Evolutionary conservation across 2,329 filamentous ascomycete genomes (phyloP), one percentile per base, ranked within the genome.

Genomic region (Teratosphaeria zuluensis): DNA sequence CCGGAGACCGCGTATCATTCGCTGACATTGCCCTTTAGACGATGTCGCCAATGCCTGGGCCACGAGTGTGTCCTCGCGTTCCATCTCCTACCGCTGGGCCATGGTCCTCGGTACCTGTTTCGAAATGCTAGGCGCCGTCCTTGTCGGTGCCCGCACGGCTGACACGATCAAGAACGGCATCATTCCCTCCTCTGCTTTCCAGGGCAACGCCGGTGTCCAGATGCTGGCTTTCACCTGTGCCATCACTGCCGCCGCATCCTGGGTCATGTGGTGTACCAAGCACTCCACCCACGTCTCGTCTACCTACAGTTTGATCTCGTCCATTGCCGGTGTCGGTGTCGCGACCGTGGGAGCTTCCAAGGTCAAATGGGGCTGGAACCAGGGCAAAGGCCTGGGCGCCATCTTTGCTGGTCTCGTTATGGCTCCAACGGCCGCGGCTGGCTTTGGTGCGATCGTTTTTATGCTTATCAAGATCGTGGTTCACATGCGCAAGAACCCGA

Each of bases 81-180:
- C 78, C 35, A 72, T 82, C 64, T 77, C 77, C 42, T 80, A 81
- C 76, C 72, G 74, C 38, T 77, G 80, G 65, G 80, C 65, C 42
- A 79, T 79, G 62, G 66, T 81, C 28, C 68, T 82, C 21, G 75
- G 78, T 56, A 72, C 76, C 30, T 63, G 76, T 59, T 81, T 79
- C 19, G 80, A 82, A 64, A 77, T 82, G 63, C 68, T 79, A 12
- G 80, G 80, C 58, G 80, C 79, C n/a, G 75, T 81, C 7, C 77
- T 75, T 3, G 62, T 54, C 48, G 80, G 80, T 55, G 70, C 76
- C 19, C 77, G 82, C 59, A 82, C 84, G 3, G 80, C 83, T 30
- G 80, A 81, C 58, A 85, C 83, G 9, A 85, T 85, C 69, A 79
- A 81, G 61, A 85, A 81, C 65, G 81, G 81, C 60, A 77, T 86